Evolutionary conservation across 306 rosid genomes (phyloP), one percentile per base, ranked within the genome.

Genomic region (Adenanthera pavonina): DNA sequence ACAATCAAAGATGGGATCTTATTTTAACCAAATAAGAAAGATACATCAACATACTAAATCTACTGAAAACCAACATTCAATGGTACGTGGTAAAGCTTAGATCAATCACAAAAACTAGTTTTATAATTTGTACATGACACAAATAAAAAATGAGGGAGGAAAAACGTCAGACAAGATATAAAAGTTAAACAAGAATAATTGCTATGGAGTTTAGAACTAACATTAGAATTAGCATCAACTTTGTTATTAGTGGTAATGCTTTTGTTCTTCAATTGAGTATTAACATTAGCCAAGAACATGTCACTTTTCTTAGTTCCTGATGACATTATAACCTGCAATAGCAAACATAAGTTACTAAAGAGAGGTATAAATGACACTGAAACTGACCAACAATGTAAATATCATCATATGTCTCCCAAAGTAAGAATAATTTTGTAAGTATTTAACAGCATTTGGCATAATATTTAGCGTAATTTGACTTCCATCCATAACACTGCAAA

Each of bases 231-330:
- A 0, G 98, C 86, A 85, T 93, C 99, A 36, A 95, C 99, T 92
- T 95, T 95, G 89, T 93, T 78, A 84, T 95, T 97, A 36, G 98
- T 84, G 25, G 98, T 95, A 86, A 93, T 16, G 80, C 93, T 95
- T 69, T 85, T 84, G 80, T 83, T 89, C 92, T 90, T 90, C 89
- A 95, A 78, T 80, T 95, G 94, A 53, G 98, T 93, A 43, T 85
- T 95, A 65, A 95, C 92, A 87, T 95, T 98, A 76, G 90, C 99
- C 62, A 93, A 35, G 82, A 93, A 86, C 68, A 86, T 78, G 33
- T 93, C 99, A 74, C 99, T 97, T 77, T 90, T 95, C 88, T 86
- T 93, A 12, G 91, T 90, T 64, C 96, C 98, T 4, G 99, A 80
- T 19, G 98, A 87, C 8, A 96, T 95, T 68, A 95, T 95, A 70